Evolutionary conservation across 257 asterid species (phyloP).

Genomic region (Galeopsis tetrahit): DNA sequence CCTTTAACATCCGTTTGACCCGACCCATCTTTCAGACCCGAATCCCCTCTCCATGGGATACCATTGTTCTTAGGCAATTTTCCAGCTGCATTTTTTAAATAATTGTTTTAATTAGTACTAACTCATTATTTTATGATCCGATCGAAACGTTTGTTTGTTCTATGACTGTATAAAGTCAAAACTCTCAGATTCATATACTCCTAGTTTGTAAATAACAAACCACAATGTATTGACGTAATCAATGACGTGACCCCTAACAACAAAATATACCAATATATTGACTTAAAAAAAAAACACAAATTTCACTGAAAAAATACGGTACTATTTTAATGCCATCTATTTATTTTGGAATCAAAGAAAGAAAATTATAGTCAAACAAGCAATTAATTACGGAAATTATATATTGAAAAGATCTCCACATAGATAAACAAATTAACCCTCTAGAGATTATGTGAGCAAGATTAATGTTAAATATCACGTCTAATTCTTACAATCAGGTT

Average conservation of each 20-base stretch:
- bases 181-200: not conserved
- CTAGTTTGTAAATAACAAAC: not conserved
- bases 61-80: slow-evolving; percentile 69
- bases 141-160: not conserved
- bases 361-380: not conserved
- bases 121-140: not conserved
- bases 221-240: slow-evolving; percentile 25
- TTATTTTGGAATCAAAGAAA: no score
- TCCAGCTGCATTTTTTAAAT: slow-evolving; percentile 60
- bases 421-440: no score
- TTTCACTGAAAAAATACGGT: not conserved
- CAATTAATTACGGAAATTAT: not conserved
- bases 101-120: no score
- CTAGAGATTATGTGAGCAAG: not conserved
- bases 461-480: not conserved
- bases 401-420: not conserved
- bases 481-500: not conserved
- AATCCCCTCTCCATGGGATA: slow-evolving; percentile 78
- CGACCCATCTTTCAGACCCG: slow-evolving; percentile 80
- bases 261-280: not conserved
- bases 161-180: slow-evolving; percentile 24
- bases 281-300: not conserved
- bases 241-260: slow-evolving; percentile 33
- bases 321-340: not conserved
- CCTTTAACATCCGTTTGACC: slow-evolving; percentile 59